Conservation (phyloP, 805 yeast species). For the Candida suzukii region DNA sequence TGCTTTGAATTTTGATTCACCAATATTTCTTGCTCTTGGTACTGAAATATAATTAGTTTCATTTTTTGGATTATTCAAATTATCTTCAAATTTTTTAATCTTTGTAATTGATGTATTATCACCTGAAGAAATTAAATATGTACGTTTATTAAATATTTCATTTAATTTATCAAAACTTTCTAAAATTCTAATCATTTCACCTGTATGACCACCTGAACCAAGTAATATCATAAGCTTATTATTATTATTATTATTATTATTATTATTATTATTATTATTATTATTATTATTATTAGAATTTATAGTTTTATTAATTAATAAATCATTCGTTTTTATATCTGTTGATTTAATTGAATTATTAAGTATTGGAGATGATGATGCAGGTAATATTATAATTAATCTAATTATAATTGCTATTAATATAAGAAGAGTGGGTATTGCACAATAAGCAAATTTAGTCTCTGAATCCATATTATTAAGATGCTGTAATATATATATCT, state of each 20-base stretch:
- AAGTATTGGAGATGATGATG: background rate
- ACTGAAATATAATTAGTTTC: slow-evolving; percentile 21
- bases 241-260: background rate
- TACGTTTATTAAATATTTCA: slow-evolving; percentile 14
- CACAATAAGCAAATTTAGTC: background rate
- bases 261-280: background rate
- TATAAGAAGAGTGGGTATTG: background rate
- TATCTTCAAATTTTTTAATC: slow-evolving; percentile 30
- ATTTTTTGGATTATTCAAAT: slow-evolving; percentile 4
- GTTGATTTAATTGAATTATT: too few species aligned
- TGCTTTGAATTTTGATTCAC: too few species aligned
- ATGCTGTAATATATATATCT: too few species aligned
- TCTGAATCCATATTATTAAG: background rate
- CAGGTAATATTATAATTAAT: background rate
- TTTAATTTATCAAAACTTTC: slow-evolving; percentile 24
- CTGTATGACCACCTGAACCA: slow-evolving; percentile 97
- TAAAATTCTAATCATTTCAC: slow-evolving; percentile 81
- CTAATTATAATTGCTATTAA: background rate
- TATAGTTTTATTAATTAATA: too few species aligned
- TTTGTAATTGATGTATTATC: slow-evolving; percentile 38
- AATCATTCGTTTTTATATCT: too few species aligned
- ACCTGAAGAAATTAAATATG: slow-evolving; percentile 33
- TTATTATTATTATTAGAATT: too few species aligned
- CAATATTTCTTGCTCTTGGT: slow-evolving; percentile 31
- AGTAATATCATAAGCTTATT: slow-evolving; percentile 43